Percentiles rank a stretch among this genome's conserved stretches.
phyloP scores from a whole-genome alignment of 2,329 filamentous ascomycete species.

The Phyllosticta ampelicida region DNA sequence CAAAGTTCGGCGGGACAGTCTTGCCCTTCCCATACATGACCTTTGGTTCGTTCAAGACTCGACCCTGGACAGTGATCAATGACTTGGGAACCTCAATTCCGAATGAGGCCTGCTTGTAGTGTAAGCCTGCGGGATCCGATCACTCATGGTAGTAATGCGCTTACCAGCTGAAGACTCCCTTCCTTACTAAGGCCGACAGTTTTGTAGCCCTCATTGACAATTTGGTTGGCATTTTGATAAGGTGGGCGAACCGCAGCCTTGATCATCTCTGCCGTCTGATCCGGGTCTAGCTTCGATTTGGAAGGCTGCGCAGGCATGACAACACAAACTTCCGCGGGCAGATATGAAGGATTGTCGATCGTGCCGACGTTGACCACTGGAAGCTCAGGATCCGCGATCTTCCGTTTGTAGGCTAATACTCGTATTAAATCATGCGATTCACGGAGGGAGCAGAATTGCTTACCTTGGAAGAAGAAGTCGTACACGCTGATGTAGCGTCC shows the following conservation, averaged over 20 bases:
- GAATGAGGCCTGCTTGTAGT: constrained; percentile 33
- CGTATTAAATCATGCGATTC: background rate
- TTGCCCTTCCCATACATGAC: constrained; percentile 45
- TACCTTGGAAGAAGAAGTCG: constrained; percentile 7
- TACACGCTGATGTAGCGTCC: constrained; percentile 7
- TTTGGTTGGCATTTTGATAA: constrained; percentile 16
- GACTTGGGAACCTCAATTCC: constrained; percentile 50
- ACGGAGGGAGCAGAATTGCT: background rate
- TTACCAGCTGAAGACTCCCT: constrained; percentile 2
- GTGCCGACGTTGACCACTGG: constrained; percentile 22
- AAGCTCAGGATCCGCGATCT: constrained; percentile 13
- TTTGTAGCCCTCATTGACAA: constrained; percentile 3
- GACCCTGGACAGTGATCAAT: constrained; percentile 61
- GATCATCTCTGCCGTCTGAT: constrained; percentile 23
- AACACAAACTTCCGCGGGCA: constrained; percentile 23
- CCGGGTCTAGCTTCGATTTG: constrained; percentile 15
- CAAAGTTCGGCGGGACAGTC: constrained; percentile 33
- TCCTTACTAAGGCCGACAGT: background rate
- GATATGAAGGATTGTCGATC: constrained; percentile 16
- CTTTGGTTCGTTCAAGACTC: constrained; percentile 52
- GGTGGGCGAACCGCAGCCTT: constrained; percentile 21
- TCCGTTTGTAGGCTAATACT: constrained; percentile 15
- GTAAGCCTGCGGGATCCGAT: background rate
- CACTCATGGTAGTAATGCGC: background rate
- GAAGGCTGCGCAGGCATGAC: constrained; percentile 23